Evolutionary conservation across 2,329 filamentous ascomycete species (phyloP).

Genomic region (Escovopsis weberi): DNA sequence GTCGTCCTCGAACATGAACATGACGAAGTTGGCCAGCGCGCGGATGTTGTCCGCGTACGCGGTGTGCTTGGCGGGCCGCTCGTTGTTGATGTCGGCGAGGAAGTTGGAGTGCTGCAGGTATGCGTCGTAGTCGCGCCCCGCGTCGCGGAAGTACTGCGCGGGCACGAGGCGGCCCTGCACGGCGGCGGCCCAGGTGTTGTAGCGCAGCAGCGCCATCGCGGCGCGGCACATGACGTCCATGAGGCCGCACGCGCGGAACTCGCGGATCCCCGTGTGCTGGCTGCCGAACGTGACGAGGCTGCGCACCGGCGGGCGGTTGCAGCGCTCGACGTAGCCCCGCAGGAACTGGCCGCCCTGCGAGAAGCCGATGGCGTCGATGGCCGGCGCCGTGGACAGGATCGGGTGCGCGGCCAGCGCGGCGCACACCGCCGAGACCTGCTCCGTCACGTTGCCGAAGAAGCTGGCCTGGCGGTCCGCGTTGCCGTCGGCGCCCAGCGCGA

Average conservation of each 20-base stretch:
- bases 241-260: constrained; percentile 59
- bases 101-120: constrained; percentile 79
- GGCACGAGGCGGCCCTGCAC: constrained; percentile 75
- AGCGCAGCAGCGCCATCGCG: constrained; percentile 62
- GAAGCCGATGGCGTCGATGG: constrained; percentile 84
- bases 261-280: constrained; percentile 82
- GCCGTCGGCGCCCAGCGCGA: constrained; percentile 54
- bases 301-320: constrained; percentile 59
- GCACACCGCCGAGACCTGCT: constrained; percentile 66
- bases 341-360: constrained; percentile 94
- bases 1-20: constrained; percentile 85
- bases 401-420: constrained; percentile 58
- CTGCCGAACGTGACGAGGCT: constrained; percentile 79
- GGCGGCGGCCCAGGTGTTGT: constrained; percentile 65
- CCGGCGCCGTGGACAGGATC: constrained; percentile 67
- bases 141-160: constrained; percentile 83
- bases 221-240: constrained; percentile 70
- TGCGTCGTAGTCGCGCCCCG: constrained; percentile 39
- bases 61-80: constrained; percentile 58
- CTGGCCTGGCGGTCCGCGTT: constrained; percentile 63
- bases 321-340: constrained; percentile 79
- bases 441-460: constrained; percentile 80
- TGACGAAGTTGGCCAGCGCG: constrained; percentile 60
- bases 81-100: constrained; percentile 92
- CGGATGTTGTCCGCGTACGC: constrained; percentile 60